Conservation (phyloP, 2,329 filamentous ascomycete species). For the Pseudogymnoascus sp. region DNA sequence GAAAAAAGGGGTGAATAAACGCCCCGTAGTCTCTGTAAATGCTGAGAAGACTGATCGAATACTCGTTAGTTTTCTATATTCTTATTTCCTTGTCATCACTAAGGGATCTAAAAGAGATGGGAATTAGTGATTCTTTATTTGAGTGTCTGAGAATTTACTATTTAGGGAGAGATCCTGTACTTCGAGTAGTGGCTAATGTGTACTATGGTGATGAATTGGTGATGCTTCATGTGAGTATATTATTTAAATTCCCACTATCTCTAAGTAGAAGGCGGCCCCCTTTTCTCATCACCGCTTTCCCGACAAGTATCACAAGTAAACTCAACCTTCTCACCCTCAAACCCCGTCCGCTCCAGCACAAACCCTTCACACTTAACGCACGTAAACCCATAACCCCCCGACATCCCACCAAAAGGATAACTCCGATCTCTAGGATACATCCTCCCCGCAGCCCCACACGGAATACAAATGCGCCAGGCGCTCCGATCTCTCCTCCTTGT, state of each 20-base stretch:
- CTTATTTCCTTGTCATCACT: background rate
- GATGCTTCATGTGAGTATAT: background rate
- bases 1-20: background rate
- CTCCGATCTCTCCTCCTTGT: too few species aligned
- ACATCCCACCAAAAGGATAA: background rate
- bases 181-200: background rate
- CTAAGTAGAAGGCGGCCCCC: too few species aligned
- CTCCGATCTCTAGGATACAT: background rate
- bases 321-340: background rate
- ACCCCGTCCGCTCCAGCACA: too few species aligned
- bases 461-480: too few species aligned
- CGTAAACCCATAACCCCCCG: background rate
- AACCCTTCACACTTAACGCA: background rate
- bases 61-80: background rate
- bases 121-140: background rate
- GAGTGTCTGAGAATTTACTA: background rate
- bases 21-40: background rate
- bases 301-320: background rate
- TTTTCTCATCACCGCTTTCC: background rate
- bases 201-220: background rate
- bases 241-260: background rate
- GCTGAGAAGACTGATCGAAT: background rate
- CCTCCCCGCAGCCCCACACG: background rate
- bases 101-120: background rate
- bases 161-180: too few species aligned